Percentiles rank a stretch among this genome's conserved stretches.
Conservation (phyloP, 1,284 basidiomycete genomes). For the Leccinum angustisporum region DNA sequence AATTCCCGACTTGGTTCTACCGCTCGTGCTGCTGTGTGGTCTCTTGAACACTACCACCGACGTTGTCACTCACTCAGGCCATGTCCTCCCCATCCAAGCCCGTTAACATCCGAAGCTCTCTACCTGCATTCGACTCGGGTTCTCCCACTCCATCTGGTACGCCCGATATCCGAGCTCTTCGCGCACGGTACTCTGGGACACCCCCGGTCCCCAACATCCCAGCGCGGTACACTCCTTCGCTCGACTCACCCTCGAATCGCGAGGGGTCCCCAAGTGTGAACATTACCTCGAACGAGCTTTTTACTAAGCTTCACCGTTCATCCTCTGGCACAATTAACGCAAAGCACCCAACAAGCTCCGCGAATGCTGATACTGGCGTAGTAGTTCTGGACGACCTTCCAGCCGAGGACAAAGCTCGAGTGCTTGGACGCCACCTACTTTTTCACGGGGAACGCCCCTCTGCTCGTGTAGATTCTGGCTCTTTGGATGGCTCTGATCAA, state of each 20-base stretch:
- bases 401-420: constrained; percentile 81
- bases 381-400: constrained; percentile 57
- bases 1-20: not conserved
- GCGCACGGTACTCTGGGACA: constrained; percentile 61
- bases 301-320: constrained; percentile 21
- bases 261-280: constrained; percentile 14
- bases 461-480: constrained; percentile 33
- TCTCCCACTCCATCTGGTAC: constrained; percentile 45
- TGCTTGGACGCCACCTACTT: constrained; percentile 80
- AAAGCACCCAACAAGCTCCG: constrained; percentile 31
- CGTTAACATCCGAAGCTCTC: constrained; percentile 52
- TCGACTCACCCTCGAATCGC: constrained; percentile 31
- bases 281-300: constrained; percentile 14
- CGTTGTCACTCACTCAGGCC: not conserved
- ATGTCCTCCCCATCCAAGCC: constrained; percentile 64
- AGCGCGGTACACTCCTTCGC: constrained; percentile 35
- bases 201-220: constrained; percentile 69
- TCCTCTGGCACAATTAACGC: constrained; percentile 35
- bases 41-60: not conserved
- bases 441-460: constrained; percentile 68
- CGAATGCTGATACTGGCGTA: constrained; percentile 32
- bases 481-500: constrained; percentile 35
- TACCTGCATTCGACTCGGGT: constrained; percentile 28
- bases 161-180: constrained; percentile 55
- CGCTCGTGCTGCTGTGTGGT: not conserved